Evolutionary conservation across 441 rosid species (phyloP).

Genomic region (Dalechampia spathulata): DNA sequence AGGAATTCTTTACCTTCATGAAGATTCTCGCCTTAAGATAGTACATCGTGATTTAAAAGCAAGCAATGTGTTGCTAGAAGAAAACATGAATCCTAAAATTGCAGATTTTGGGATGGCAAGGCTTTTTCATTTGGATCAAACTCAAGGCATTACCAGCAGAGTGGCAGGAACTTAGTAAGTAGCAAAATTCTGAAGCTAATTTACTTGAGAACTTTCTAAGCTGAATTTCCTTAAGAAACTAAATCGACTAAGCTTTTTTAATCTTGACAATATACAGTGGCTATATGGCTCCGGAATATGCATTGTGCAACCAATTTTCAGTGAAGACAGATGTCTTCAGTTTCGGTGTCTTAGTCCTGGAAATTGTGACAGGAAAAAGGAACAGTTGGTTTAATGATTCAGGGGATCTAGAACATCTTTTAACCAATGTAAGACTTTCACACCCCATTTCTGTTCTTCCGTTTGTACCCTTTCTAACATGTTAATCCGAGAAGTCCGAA

Average conservation of each 20-base stretch:
- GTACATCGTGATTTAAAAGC: too few species aligned
- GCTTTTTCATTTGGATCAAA: slow-evolving; percentile 41
- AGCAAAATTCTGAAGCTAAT: not conserved
- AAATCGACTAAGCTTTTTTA: not conserved
- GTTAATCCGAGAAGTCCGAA: too few species aligned
- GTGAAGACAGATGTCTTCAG: slow-evolving; percentile 52
- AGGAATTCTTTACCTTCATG: too few species aligned
- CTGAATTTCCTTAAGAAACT: not conserved
- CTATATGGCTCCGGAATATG: slow-evolving; percentile 20
- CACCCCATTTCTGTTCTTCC: not conserved
- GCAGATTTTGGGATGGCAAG: too few species aligned
- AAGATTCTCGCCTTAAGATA: too few species aligned
- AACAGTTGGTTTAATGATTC: slow-evolving; percentile 40
- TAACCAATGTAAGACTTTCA: not conserved
- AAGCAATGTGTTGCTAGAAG: too few species aligned
- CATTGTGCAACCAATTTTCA: slow-evolving; percentile 51
- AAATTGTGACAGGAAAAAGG: slow-evolving; percentile 24
- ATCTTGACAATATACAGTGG: slow-evolving; percentile 28
- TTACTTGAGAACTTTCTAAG: not conserved
- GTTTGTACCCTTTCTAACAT: too few species aligned
- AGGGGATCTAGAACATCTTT: not conserved
- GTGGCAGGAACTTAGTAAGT: slow-evolving; percentile 59
- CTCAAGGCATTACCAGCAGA: slow-evolving; percentile 34
- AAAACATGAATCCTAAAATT: slow-evolving; percentile 42
- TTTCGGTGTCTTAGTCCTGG: slow-evolving; percentile 48